These are phyloP conservation scores for Paraphysoderma sedebokerense DNA, from an alignment of 371 early-diverging fungal species.

Conservation along the genomic window DNA sequence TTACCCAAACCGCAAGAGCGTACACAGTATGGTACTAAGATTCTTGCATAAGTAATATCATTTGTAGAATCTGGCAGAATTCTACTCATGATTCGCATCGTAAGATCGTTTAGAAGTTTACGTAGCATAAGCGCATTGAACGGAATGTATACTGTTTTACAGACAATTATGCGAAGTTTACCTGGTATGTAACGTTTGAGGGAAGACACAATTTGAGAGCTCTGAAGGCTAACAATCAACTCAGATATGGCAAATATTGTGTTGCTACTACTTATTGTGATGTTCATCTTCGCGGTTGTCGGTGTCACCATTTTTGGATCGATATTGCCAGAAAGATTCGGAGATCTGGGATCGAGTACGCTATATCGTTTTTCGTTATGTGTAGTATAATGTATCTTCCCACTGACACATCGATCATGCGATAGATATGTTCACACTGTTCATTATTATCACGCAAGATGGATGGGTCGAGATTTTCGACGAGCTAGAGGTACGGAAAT, in stretches of 20 bases:
- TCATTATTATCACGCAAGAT: conserved; percentile 13
- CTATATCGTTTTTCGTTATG: neutral
- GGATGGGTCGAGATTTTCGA: conserved; percentile 15
- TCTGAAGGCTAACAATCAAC: neutral
- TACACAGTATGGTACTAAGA: neutral
- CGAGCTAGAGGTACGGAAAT: conserved; percentile 7
- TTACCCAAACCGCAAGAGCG: neutral
- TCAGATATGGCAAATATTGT: conserved; percentile 18
- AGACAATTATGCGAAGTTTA: conserved; percentile 13
- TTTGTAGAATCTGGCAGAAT: conserved; percentile 6
- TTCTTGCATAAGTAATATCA: conserved; percentile 6
- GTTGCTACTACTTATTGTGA: conserved; percentile 13
- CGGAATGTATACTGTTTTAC: conserved; percentile 15
- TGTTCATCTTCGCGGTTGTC: conserved; percentile 20
- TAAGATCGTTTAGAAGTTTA: conserved; percentile 13
- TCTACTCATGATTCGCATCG: conserved; percentile 13
- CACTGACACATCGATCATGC: neutral
- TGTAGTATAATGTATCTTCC: too few relatives aligned
- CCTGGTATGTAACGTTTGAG: conserved; percentile 4
- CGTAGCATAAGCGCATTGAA: conserved; percentile 10
- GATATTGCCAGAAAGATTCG: conserved; percentile 6
- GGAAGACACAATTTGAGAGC: neutral
- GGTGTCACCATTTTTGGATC: conserved; percentile 16
- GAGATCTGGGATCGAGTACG: conserved; percentile 9
- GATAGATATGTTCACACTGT: conserved; percentile 14